A percentile compares a stretch with the other conserved stretches of the same genome.
Conservation (phyloP, 2,329 filamentous ascomycete species). For the Gliomastix tumulicola region DNA sequence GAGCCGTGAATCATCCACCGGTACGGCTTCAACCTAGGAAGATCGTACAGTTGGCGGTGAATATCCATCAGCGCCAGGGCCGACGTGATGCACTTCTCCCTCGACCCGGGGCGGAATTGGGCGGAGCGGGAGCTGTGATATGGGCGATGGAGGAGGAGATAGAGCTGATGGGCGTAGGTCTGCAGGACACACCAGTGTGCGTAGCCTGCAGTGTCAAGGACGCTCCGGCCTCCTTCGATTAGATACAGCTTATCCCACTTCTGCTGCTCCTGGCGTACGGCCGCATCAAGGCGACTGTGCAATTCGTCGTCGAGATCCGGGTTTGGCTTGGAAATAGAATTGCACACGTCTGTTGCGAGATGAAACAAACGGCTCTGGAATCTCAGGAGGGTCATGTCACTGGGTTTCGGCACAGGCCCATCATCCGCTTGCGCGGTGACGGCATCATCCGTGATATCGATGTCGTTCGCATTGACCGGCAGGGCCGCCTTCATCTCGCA, state of each 20-base stretch:
- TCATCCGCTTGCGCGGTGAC: constrained; percentile 1
- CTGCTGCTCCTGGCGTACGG: constrained; percentile 4
- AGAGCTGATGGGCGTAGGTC: constrained; percentile 10
- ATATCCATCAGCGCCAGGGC: constrained; percentile 8
- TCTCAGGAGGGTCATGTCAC: constrained; percentile 7
- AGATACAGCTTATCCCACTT: constrained; percentile 8
- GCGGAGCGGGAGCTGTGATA: constrained; percentile 1
- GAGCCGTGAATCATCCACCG: constrained; percentile 9
- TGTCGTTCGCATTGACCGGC: constrained; percentile 6
- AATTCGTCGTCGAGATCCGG: constrained; percentile 1
- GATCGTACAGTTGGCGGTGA: constrained; percentile 8
- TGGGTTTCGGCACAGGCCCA: constrained; percentile 2
- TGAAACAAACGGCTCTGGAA: constrained; percentile 8
- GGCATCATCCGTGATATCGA: constrained; percentile 3
- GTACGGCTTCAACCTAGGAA: constrained; percentile 8
- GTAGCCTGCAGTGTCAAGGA: constrained; percentile 8
- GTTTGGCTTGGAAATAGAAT: constrained; percentile 3
- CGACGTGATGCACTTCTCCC: constrained; percentile 7
- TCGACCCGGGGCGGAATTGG: constrained; percentile 3
- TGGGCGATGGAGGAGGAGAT: constrained; percentile 10
- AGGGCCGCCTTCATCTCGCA: constrained; percentile 5
- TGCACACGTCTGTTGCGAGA: constrained; percentile 6
- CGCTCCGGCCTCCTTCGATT: constrained; percentile 6
- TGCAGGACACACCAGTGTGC: constrained; percentile 10
- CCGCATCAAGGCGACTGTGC: background rate